Conservation (phyloP, 1,284 basidiomycete species). For the Filobasidium uniguttulatum region DNA sequence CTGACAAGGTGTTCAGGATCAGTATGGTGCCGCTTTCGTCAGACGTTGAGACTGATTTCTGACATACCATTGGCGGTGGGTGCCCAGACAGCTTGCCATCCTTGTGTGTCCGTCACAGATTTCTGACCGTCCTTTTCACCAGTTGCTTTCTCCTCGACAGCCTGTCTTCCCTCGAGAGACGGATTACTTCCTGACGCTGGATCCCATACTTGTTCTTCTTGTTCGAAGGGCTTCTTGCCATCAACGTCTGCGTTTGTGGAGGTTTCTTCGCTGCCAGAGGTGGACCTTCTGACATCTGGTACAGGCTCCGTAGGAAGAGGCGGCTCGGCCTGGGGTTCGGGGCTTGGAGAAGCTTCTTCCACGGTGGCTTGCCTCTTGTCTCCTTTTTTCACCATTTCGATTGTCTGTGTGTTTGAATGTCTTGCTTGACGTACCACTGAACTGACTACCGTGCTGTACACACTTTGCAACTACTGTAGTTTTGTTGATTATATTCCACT, state of each 20-base stretch:
- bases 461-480: no score
- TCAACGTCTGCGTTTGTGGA: not conserved
- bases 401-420: no score
- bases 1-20: slow-evolving; percentile 20
- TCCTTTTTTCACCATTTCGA: slow-evolving; percentile 11
- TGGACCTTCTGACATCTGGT: not conserved
- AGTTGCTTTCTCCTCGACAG: slow-evolving; percentile 4
- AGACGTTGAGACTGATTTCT: not conserved
- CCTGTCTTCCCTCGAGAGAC: slow-evolving; percentile 12
- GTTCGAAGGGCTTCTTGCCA: not conserved
- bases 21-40: not conserved
- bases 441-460: no score
- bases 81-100: slow-evolving; percentile 78
- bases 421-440: no score
- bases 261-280: not conserved
- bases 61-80: slow-evolving; percentile 49
- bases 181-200: slow-evolving; percentile 19
- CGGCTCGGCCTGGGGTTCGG: not conserved
- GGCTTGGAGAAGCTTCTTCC: not conserved
- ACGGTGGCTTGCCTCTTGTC: slow-evolving; percentile 1
- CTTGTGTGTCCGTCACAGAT: slow-evolving; percentile 11
- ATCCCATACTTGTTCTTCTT: slow-evolving; percentile 21
- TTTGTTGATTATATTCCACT: no score
- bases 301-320: not conserved
- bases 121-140: slow-evolving; percentile 3